Conservation (phyloP, 2,329 filamentous ascomycete genomes). For the Fusarium sororula region DNA sequence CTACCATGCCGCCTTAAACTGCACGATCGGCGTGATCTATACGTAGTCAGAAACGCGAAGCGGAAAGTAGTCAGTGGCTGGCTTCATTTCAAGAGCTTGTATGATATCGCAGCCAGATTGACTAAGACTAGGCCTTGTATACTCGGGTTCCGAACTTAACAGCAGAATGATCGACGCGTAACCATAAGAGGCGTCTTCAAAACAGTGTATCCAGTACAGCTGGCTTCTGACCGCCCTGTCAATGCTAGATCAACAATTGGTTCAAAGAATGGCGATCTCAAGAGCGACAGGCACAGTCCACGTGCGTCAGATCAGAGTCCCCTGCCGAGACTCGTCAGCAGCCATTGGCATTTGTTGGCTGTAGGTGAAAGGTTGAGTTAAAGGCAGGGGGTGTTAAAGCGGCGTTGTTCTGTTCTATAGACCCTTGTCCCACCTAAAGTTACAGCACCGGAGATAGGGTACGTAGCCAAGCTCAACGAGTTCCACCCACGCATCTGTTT, state of each 20-base stretch:
- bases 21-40: background rate
- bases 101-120: background rate
- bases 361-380: constrained; percentile 5
- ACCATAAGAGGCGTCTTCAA: background rate
- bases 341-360: constrained; percentile 5
- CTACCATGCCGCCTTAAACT: constrained; percentile 26
- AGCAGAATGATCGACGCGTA: background rate
- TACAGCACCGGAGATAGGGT: background rate
- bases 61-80: constrained; percentile 8
- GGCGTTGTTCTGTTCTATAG: constrained; percentile 5
- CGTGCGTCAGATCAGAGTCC: constrained; percentile 30
- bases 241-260: constrained; percentile 21
- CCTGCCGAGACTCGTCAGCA: constrained; percentile 34
- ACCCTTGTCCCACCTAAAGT: constrained; percentile 15
- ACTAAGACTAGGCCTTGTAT: background rate
- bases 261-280: constrained; percentile 19
- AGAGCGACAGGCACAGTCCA: constrained; percentile 34
- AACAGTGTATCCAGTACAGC: constrained; percentile 2
- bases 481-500: constrained; percentile 24
- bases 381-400: constrained; percentile 25
- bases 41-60: constrained; percentile 4
- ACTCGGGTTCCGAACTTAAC: background rate
- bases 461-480: constrained; percentile 36
- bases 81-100: background rate
- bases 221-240: constrained; percentile 31